Conservation (phyloP, 1,139 yeast species). For the Ogataea hybrid region DNA sequence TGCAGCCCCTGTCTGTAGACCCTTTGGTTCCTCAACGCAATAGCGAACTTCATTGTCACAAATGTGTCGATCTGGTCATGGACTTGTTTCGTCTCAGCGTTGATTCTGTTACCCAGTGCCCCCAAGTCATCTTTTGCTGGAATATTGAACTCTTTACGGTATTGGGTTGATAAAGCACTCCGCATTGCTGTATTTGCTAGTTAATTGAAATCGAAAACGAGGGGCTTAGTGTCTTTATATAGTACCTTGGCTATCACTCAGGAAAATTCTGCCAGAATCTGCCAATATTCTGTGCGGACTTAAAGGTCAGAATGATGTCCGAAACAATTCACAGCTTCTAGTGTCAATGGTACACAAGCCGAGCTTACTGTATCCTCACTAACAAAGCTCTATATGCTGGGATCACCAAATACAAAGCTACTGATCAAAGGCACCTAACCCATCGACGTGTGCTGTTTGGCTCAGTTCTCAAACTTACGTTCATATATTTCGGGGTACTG, state of each 20-base stretch:
- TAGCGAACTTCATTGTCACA: constrained; percentile 66
- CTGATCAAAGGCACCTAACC: no score
- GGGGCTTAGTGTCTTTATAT: no score
- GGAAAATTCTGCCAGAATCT: constrained; percentile 14
- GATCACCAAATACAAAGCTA: no score
- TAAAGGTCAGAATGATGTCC: constrained; percentile 1
- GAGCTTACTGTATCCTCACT: no score
- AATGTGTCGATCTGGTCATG: constrained; percentile 72
- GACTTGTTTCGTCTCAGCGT: constrained; percentile 57
- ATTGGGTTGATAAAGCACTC: constrained; percentile 28
- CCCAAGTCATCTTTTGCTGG: constrained; percentile 76
- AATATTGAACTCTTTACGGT: constrained; percentile 53
- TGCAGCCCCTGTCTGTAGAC: constrained; percentile 81
- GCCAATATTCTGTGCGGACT: constrained; percentile 16
- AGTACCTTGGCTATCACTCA: no score
- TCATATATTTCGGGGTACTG: not conserved
- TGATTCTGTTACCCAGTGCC: constrained; percentile 80
- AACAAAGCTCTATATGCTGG: no score
- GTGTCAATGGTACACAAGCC: not conserved
- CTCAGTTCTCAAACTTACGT: no score
- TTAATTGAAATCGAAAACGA: not conserved
- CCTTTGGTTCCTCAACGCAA: constrained; percentile 72
- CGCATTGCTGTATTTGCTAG: constrained; percentile 1
- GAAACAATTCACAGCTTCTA: not conserved
- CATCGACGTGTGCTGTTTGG: no score